phyloP scores from a whole-genome alignment of 73 alveolate genomes.

The Urostyla sp. region DNA sequence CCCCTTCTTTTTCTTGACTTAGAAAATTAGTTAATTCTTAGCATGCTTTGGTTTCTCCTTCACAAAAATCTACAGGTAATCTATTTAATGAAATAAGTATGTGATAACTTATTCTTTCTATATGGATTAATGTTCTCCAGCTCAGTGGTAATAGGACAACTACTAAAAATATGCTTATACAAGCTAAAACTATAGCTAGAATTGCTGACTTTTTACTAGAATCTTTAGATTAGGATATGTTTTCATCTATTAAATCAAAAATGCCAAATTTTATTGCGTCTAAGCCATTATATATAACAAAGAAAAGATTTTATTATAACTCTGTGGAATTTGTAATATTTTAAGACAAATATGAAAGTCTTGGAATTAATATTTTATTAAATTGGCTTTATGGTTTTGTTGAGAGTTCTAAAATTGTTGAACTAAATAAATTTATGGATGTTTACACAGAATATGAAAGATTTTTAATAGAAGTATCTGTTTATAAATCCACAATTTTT shows the following conservation, averaged over 20 bases:
- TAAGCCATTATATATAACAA: slow-evolving; percentile 21
- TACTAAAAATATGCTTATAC: slow-evolving; percentile 8
- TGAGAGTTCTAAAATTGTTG: slow-evolving; percentile 35
- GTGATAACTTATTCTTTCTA: slow-evolving; percentile 22
- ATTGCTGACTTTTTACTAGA: slow-evolving; percentile 24
- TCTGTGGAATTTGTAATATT: not conserved
- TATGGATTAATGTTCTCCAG: slow-evolving; percentile 37
- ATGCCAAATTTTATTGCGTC: slow-evolving; percentile 32
- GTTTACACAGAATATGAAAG: slow-evolving; percentile 11
- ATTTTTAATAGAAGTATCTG: slow-evolving; percentile 11
- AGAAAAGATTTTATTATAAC: slow-evolving; percentile 13
- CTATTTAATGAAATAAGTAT: slow-evolving; percentile 42
- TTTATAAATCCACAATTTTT: not conserved
- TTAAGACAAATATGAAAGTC: slow-evolving; percentile 12
- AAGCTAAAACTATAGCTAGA: slow-evolving; percentile 22
- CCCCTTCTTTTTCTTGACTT: slow-evolving; percentile 47
- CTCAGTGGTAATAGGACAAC: slow-evolving; percentile 32
- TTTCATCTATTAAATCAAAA: not conserved
- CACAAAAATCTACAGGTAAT: slow-evolving; percentile 44
- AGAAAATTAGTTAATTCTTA: slow-evolving; percentile 24
- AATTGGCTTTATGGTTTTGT: not conserved
- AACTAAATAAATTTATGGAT: slow-evolving; percentile 39
- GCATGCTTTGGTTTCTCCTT: slow-evolving; percentile 53
- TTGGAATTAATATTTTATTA: not conserved
- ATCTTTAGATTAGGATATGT: not conserved